Evolutionary conservation across 306 rosid species (phyloP).

Genomic region (Mimosa bimucronata): DNA sequence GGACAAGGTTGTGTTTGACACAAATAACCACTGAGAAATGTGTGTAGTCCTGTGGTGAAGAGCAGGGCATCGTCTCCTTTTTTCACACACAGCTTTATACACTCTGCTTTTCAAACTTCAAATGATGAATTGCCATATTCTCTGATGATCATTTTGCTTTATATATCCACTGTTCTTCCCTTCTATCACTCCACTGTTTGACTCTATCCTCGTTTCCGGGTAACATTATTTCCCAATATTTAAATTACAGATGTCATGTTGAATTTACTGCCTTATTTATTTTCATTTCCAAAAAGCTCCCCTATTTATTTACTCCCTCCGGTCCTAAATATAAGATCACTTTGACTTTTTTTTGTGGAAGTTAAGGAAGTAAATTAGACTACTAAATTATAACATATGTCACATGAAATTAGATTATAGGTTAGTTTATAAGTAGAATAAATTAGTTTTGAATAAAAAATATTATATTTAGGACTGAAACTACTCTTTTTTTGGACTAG

Average conservation of each 20-base stretch:
- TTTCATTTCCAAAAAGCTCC: too few species aligned
- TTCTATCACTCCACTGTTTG: not conserved
- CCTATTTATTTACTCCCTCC: too few species aligned
- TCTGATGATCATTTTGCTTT: not conserved
- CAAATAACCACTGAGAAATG: not conserved
- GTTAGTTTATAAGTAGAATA: too few species aligned
- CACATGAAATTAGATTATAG: too few species aligned
- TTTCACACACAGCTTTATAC: not conserved
- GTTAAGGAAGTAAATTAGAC: too few species aligned
- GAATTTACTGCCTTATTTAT: too few species aligned
- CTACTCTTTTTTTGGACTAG: too few species aligned
- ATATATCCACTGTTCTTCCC: not conserved
- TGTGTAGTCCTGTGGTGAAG: not conserved
- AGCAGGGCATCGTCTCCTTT: not conserved
- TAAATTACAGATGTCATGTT: not conserved
- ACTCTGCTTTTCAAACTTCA: not conserved
- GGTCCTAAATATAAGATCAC: too few species aligned
- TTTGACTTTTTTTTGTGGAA: too few species aligned
- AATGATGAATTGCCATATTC: not conserved
- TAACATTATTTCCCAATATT: not conserved
- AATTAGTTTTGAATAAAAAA: too few species aligned
- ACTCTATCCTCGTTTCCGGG: not conserved
- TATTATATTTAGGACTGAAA: too few species aligned
- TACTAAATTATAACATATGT: too few species aligned
- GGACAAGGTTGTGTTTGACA: slow-evolving; percentile 10